Percentiles rank a stretch among this genome's conserved stretches.
Evolutionary conservation across 1,139 yeast species (phyloP).

Genomic region (Suhomyces coccinellae): DNA sequence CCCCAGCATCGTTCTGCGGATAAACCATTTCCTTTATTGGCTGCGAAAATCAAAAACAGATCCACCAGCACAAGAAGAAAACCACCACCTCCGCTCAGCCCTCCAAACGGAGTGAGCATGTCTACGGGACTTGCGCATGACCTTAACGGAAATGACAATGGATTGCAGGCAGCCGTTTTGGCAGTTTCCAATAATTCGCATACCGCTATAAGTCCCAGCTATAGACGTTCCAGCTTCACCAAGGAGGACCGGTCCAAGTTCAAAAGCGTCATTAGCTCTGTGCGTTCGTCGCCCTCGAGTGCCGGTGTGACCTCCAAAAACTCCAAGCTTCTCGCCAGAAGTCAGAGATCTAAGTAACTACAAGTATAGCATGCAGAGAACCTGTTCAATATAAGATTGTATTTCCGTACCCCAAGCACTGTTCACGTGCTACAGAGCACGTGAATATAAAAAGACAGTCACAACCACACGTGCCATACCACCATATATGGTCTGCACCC

Average conservation of each 20-base stretch:
- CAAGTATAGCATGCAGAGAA: neutral
- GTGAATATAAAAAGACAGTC: constrained; percentile 9
- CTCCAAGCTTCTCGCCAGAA: constrained; percentile 46
- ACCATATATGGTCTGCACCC: constrained; percentile 8
- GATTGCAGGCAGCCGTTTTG: constrained; percentile 45
- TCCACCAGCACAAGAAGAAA: constrained; percentile 27
- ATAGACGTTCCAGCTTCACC: constrained; percentile 40
- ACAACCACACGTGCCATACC: constrained; percentile 6
- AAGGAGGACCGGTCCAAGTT: constrained; percentile 24
- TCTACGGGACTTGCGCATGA: constrained; percentile 35
- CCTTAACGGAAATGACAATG: constrained; percentile 8
- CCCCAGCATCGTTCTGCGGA: constrained; percentile 5
- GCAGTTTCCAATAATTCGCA: constrained; percentile 43
- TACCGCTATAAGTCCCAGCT: constrained; percentile 19
- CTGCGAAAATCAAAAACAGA: constrained; percentile 14
- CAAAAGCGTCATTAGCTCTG: constrained; percentile 7
- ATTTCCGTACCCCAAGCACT: too few species aligned
- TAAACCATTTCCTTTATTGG: constrained; percentile 14
- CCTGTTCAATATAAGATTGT: too few species aligned
- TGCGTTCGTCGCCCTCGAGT: constrained; percentile 6
- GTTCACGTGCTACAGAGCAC: neutral
- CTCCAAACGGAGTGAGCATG: constrained; percentile 26
- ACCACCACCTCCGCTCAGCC: constrained; percentile 38
- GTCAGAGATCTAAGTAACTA: constrained; percentile 37
- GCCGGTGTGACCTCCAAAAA: constrained; percentile 38